Conservation (phyloP, 805 yeast species). For the Kluyveromyces wickerhamii region DNA sequence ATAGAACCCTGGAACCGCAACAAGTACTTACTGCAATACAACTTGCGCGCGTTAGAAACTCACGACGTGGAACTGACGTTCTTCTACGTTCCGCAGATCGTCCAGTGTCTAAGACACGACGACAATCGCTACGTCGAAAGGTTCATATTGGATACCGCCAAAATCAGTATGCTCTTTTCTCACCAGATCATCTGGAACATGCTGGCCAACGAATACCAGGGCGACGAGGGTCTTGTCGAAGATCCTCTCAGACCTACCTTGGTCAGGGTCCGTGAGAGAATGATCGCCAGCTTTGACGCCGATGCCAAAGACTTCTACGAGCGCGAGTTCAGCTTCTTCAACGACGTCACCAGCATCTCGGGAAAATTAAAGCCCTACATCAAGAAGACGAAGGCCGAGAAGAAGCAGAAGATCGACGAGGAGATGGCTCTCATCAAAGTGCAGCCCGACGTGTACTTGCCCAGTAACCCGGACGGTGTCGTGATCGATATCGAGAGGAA, state of each 20-base stretch:
- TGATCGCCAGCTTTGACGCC: constrained; percentile 53
- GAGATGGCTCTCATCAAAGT: constrained; percentile 78
- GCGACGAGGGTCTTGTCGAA: constrained; percentile 75
- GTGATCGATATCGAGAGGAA: constrained; percentile 85
- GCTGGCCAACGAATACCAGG: constrained; percentile 85
- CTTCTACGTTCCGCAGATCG: constrained; percentile 97
- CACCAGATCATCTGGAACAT: constrained; percentile 99
- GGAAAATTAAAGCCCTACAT: constrained; percentile 93
- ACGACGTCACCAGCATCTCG: constrained; percentile 85
- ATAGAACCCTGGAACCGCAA: constrained; percentile 63
- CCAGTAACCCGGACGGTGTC: constrained; percentile 95
- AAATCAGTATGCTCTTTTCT: constrained; percentile 83
- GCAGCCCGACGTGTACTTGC: constrained; percentile 80
- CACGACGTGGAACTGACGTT: constrained; percentile 85
- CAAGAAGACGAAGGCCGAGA: constrained; percentile 90
- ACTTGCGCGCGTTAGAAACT: constrained; percentile 80
- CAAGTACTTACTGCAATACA: constrained; percentile 70
- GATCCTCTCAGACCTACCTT: constrained; percentile 77
- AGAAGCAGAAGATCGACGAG: constrained; percentile 91
- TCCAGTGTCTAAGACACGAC: constrained; percentile 83
- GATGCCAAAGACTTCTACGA: constrained; percentile 63
- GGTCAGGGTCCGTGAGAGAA: constrained; percentile 59
- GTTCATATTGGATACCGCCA: constrained; percentile 86
- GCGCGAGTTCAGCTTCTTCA: constrained; percentile 81
- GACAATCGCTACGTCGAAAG: constrained; percentile 76